Percentiles rank a stretch among this genome's conserved stretches.
Conservation (phyloP, 352 stramenopile genomes). For the Phytopythium kandeliae region DNA sequence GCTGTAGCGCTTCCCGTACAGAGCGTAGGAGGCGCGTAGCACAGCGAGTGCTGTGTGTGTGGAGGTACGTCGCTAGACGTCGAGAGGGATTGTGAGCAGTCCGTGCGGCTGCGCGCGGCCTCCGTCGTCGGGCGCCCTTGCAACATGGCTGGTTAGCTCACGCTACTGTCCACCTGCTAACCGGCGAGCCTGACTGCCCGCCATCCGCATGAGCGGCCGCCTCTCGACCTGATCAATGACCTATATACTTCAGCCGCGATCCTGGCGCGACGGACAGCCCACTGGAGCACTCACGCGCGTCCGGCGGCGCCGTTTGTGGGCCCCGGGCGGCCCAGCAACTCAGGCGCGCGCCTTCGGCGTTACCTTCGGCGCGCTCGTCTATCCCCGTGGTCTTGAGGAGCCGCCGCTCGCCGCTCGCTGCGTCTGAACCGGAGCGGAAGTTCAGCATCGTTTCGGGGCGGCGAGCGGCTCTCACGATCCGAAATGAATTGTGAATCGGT, state of each 20-base stretch:
- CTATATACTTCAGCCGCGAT: background rate
- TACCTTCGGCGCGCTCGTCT: slow-evolving; percentile 1
- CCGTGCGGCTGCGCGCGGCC: background rate
- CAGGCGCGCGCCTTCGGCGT: background rate
- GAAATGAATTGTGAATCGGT: background rate
- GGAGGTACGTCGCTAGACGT: slow-evolving; percentile 38
- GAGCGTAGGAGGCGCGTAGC: background rate
- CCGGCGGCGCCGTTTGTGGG: slow-evolving; percentile 3
- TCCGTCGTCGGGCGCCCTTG: background rate
- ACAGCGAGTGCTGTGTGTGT: slow-evolving; percentile 6
- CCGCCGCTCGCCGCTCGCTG: background rate
- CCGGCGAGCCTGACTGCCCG: background rate
- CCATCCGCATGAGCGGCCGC: background rate
- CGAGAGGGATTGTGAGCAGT: slow-evolving; percentile 24
- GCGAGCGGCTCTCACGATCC: background rate
- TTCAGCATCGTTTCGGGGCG: slow-evolving; percentile 7
- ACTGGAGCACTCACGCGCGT: slow-evolving; percentile 5
- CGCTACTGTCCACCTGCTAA: background rate
- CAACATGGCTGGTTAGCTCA: background rate
- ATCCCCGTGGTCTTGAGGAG: background rate
- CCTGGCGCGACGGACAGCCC: slow-evolving; percentile 2
- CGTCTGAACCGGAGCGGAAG: background rate
- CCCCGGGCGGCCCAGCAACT: background rate
- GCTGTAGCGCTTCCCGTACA: background rate
- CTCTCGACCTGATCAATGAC: background rate